phyloP scores from a whole-genome alignment of 345 rosid species.

The Sisymbrium irio region DNA sequence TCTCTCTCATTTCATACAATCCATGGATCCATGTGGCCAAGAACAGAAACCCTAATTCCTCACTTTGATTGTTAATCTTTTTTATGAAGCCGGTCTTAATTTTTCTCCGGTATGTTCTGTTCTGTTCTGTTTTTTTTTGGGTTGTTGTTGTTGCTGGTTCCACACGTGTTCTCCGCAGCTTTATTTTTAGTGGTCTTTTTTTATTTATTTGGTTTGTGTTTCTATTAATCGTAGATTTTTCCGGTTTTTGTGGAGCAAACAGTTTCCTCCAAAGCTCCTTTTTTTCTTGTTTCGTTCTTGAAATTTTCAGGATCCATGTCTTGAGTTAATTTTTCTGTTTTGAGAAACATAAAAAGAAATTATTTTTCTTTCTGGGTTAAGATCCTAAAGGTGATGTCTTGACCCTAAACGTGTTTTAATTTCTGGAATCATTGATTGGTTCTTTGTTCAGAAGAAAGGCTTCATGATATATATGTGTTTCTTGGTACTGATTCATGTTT shows the following conservation, averaged over 20 bases:
- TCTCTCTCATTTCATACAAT: conserved; percentile 16
- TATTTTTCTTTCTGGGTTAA: conserved; percentile 36
- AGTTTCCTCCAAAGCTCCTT: conserved; percentile 1
- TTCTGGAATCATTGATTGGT: no score
- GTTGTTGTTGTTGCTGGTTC: conserved; percentile 22
- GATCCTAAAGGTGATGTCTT: no score
- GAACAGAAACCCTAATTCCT: conserved; percentile 16
- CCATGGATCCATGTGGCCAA: conserved; percentile 13
- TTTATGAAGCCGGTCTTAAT: conserved; percentile 45
- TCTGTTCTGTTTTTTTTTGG: not conserved
- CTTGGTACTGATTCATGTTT: not conserved
- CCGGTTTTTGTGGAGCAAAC: conserved; percentile 30
- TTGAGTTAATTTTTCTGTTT: conserved; percentile 8
- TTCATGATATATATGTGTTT: not conserved
- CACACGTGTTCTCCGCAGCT: conserved; percentile 35
- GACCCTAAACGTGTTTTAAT: no score
- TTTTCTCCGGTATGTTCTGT: conserved; percentile 40
- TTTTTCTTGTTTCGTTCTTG: conserved; percentile 11
- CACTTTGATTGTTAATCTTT: conserved; percentile 21
- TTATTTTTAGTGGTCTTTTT: conserved; percentile 16
- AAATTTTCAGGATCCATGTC: conserved; percentile 17
- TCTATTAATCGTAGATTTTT: conserved; percentile 31
- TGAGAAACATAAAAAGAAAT: not conserved
- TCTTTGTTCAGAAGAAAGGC: not conserved
- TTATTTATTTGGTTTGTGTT: conserved; percentile 16